phyloP scores from a whole-genome alignment of 306 rosid genomes.

The Canavalia gladiata region DNA sequence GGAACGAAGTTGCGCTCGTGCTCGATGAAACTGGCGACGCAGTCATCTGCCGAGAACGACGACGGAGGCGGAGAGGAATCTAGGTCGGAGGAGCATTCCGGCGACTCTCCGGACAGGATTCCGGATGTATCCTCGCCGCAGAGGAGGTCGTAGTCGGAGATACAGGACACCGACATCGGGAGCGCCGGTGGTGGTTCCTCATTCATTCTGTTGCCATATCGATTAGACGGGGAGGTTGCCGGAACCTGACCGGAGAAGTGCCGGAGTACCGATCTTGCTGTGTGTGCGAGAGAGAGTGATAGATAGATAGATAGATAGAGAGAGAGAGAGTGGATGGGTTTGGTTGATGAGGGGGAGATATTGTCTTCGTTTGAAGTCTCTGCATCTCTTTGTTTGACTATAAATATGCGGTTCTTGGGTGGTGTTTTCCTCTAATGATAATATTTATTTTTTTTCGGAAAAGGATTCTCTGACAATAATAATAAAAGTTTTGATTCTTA shows the following conservation, averaged over 20 bases:
- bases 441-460: not conserved
- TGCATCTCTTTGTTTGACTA: conserved; percentile 50
- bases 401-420: conserved; percentile 57
- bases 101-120: conserved; percentile 69
- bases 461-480: no score
- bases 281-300: conserved; percentile 24
- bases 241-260: conserved; percentile 49
- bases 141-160: conserved; percentile 75
- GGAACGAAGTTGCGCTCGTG: conserved; percentile 80
- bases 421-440: not conserved
- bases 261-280: conserved; percentile 39
- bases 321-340: not conserved
- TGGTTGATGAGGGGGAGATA: conserved; percentile 11
- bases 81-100: conserved; percentile 66
- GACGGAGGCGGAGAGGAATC: conserved; percentile 49
- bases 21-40: conserved; percentile 73
- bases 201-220: conserved; percentile 68
- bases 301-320: not conserved
- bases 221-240: conserved; percentile 23
- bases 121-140: conserved; percentile 73
- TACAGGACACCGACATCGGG: conserved; percentile 72
- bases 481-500: no score
- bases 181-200: conserved; percentile 48
- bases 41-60: conserved; percentile 56
- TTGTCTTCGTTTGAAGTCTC: conserved; percentile 48